Percentiles rank a stretch among this genome's conserved stretches.
These are phyloP conservation scores for Psilocybe cyanescens DNA, from an alignment of 768 basidiomycete species.

Conservation along the genomic window DNA sequence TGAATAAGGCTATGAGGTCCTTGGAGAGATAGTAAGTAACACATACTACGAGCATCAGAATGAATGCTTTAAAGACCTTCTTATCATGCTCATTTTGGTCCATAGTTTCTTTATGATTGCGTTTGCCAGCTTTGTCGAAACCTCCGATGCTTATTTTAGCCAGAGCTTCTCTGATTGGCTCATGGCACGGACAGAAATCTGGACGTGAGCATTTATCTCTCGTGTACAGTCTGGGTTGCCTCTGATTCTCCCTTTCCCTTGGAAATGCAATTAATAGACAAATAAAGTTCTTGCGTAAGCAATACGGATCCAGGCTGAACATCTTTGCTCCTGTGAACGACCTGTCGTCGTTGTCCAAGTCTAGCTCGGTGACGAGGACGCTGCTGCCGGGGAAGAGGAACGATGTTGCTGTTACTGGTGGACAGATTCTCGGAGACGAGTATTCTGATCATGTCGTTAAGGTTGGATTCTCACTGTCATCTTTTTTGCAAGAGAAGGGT, in stretches of 20 bases:
- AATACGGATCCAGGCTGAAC: slow-evolving; percentile 77
- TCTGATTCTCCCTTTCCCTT: not conserved
- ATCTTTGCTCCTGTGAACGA: slow-evolving; percentile 94
- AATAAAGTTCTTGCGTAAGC: slow-evolving; percentile 83
- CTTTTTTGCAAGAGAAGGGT: not conserved
- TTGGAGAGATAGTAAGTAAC: slow-evolving; percentile 80
- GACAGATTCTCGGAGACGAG: slow-evolving; percentile 91
- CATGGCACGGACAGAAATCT: slow-evolving; percentile 86
- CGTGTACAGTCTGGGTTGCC: too few species aligned
- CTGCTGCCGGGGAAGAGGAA: slow-evolving; percentile 72
- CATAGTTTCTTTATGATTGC: slow-evolving; percentile 90
- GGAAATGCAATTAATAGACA: slow-evolving; percentile 47
- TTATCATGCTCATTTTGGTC: too few species aligned
- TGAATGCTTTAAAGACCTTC: too few species aligned
- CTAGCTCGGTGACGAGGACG: slow-evolving; percentile 58
- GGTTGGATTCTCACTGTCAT: slow-evolving; percentile 40
- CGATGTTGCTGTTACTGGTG: slow-evolving; percentile 75
- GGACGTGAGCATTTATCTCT: slow-evolving; percentile 65
- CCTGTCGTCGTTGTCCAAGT: slow-evolving; percentile 78
- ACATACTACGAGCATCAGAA: too few species aligned
- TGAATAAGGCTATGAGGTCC: slow-evolving; percentile 73
- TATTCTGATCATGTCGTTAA: slow-evolving; percentile 94
- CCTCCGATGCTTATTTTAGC: slow-evolving; percentile 53
- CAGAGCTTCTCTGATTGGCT: slow-evolving; percentile 89
- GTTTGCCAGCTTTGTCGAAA: slow-evolving; percentile 87